Evolutionary conservation across 306 rosid species (phyloP).

Genomic region (Cicer pinnatifidum): DNA sequence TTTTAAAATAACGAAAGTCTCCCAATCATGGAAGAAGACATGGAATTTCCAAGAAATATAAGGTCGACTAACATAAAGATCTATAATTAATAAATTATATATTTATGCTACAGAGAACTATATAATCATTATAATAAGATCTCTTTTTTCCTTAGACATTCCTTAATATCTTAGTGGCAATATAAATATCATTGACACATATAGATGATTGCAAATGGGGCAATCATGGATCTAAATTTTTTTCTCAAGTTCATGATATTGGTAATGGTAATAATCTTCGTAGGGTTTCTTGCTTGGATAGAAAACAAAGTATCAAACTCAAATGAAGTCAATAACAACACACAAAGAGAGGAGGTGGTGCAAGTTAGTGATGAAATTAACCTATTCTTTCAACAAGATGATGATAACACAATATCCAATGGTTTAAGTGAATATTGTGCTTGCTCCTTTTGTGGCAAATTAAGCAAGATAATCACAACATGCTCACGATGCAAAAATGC

Average conservation of each 20-base stretch:
- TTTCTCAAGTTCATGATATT: slow-evolving; percentile 24
- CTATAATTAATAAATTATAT: not conserved
- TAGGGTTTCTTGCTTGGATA: slow-evolving; percentile 37
- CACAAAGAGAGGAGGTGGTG: slow-evolving; percentile 11
- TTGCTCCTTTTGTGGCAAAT: slow-evolving; percentile 49
- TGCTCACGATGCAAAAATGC: slow-evolving; percentile 47
- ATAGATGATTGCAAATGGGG: slow-evolving; percentile 34
- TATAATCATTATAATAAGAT: slow-evolving; percentile 14
- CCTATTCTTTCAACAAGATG: slow-evolving; percentile 14
- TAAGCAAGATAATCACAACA: slow-evolving; percentile 25
- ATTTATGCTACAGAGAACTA: not conserved
- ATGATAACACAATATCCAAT: not conserved
- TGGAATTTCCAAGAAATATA: slow-evolving; percentile 42
- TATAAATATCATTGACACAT: not conserved
- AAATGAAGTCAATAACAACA: slow-evolving; percentile 1
- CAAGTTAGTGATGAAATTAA: not conserved
- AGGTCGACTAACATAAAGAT: not conserved
- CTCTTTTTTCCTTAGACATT: slow-evolving; percentile 8
- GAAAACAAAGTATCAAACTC: slow-evolving; percentile 36
- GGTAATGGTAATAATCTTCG: slow-evolving; percentile 16
- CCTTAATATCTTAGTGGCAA: not conserved
- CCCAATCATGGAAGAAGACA: slow-evolving; percentile 37
- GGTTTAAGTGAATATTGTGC: not conserved
- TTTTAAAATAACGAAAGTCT: slow-evolving; percentile 11
- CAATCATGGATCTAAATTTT: slow-evolving; percentile 8